phyloP scores from a whole-genome alignment of 2,329 filamentous ascomycete species.

The Dothistroma septosporum region DNA sequence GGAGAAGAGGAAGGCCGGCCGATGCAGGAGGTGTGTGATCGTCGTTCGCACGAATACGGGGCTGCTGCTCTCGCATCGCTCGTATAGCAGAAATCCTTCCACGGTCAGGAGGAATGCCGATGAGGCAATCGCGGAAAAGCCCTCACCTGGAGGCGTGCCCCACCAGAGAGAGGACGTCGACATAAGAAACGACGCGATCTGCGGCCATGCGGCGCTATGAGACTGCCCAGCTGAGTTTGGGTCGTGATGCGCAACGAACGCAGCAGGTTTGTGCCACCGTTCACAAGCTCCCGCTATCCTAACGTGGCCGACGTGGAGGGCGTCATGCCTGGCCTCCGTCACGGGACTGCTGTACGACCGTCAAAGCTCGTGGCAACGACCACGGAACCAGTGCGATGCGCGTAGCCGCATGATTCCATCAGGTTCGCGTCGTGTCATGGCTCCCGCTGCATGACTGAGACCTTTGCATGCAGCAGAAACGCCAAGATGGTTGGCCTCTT shows the following conservation, averaged over 20 bases:
- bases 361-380: conserved; percentile 3
- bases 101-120: background rate
- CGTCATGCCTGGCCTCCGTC: conserved; percentile 1
- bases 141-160: conserved; percentile 16
- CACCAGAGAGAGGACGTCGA: conserved; percentile 30
- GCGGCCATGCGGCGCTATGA: conserved; percentile 31
- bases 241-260: conserved; percentile 10
- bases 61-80: background rate
- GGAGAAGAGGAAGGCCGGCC: background rate
- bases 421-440: background rate
- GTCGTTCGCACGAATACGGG: background rate
- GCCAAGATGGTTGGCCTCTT: background rate
- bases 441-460: background rate
- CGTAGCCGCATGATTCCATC: conserved; percentile 9
- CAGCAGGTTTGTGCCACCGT: conserved; percentile 12
- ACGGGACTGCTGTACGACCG: conserved; percentile 4
- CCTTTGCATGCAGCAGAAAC: background rate
- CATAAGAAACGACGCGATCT: conserved; percentile 32
- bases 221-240: conserved; percentile 20
- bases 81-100: background rate
- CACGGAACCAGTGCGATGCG: conserved; percentile 6
- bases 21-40: conserved; percentile 1
- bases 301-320: background rate
- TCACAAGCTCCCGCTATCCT: background rate
- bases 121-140: background rate